Base-by-base conservation (phyloP, 2,329 filamentous ascomycete species). In the Penicillium sp. region DNA sequence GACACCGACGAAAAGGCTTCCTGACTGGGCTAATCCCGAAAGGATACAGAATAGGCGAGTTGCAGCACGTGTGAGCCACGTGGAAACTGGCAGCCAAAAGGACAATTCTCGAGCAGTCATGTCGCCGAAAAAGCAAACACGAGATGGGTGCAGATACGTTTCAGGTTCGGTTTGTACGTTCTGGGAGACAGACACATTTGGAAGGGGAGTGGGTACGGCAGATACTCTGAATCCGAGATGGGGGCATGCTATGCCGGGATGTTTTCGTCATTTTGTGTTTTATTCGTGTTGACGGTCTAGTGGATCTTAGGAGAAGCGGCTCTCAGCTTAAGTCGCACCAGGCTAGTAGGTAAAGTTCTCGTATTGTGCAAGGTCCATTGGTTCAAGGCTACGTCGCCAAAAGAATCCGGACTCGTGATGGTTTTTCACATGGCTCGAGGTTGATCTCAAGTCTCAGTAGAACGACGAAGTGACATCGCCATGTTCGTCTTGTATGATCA, bases 11-110 rank as follows among this genome's bases (percentile, higher is more conserved):
- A 31, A 18, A 47, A 18, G 29, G 29, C 46, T 34, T 24, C 13
- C 13, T 10, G 26, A 23, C 53, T 42, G 49, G 51, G 33, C 47
- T 45, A 52, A 34, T 28, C 36, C 56, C 5, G 9, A 58, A 54
- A 44, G 29, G 18, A 61, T 60, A 39, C 45, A 57, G 47, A 41
- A 52, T 59, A 63, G 52, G 59, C 61, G 61, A 62, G 41, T 38
- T 57, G 49, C 50, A 54, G 54, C 59, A 63, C 54, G 60, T 60
- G 58, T 61, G 46, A 53, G 44, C 58, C 61, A 63, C 61, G 61
- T 63, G 61, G 59, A 38, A 49, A 42, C 45, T 41, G 47, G 45
- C 41, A 23, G 26, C 10, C 24, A n/a, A 16, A 43, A 42, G 18
- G 41, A 42, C 29, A 48, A 16, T 9, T 45, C 18, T 8, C 9